Base-by-base conservation (phyloP, 768 basidiomycete species). In the Calocera viscosa region DNA sequence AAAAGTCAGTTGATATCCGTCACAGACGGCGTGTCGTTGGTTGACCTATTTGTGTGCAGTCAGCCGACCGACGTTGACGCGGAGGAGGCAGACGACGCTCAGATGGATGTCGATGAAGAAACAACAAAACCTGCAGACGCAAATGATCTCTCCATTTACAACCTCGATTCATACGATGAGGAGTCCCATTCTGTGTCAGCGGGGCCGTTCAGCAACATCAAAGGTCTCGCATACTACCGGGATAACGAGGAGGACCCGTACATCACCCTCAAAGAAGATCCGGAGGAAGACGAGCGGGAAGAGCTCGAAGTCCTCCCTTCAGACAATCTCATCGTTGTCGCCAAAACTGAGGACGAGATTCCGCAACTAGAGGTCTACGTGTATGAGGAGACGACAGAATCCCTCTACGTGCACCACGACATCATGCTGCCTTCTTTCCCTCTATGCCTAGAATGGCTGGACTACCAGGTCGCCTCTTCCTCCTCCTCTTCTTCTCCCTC, bases 381-480 rank as follows among this genome's bases (percentile, higher is more conserved):
- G 72, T 98, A 96, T 77, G 93, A 97, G 75, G 93, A 95, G 73
- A 81, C 84, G 0, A 80, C 90, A 78, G 91, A 94, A 74, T 92
- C 91, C 74, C 83, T 98, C 47, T 98, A 94, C 74, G 90, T 89
- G 40, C 96, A 98, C 75, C 96, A 99, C 77, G 96, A 99, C 76
- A 82, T 97, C 75, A 91, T 99, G 87, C 84, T 99, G 33, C 94
- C 95, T 70, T 92, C 91, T 70, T 94, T 97, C 77, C 96, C 96
- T 10, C 87, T 99, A 67, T 98, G 95, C 72, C 89, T 99, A 67
- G 96, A 99, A 81, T 99, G 96, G 96, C 87, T 97, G 68, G 91
- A 98, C 75, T 97, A 93, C 76, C 84, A 88, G n/a, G 90, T 92
- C 26, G 77, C 53, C 34, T 68, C 68, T 32, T 69, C 70, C 2